Base-by-base conservation (phyloP, 2,329 filamentous ascomycete species). In the Emmonsiellopsis sp. region DNA sequence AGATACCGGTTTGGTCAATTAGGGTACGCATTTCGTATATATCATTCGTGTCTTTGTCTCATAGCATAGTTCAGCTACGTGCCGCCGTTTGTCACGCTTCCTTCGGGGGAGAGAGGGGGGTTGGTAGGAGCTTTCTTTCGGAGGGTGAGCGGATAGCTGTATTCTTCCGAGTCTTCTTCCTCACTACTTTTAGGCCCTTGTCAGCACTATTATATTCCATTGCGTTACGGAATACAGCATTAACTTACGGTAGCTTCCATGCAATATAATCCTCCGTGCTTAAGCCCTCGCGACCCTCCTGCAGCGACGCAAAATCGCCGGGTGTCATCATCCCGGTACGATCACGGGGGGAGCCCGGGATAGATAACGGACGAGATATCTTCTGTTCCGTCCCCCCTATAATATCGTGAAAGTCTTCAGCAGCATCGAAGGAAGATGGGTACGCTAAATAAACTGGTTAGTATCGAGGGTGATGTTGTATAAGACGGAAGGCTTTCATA, bases 311-410 rank as follows among this genome's bases (percentile, higher is more conserved):
- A 78, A 97, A 97, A 71, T 98, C 93, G 46, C 93, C 93, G 7
- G 93, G 93, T 0, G 93, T 98, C 93, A 98, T 97, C 90, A 96
- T 95, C 52, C 93, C 93, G 43, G 86, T 86, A 35, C 90, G 82
- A 67, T 95, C 91, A 57, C 91, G 81, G 8, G 93, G 93, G 15
- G 90, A 95, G 7, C 93, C 93, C 2, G 93, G 93, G 50, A 95
- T 90, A 2, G 90, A 96, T 72, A 97, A 84, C 7, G 93, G 93
- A 48, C 93, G 81, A 9, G 90, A 92, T 66, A 98, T 91, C 84
- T 97, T 98, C 67, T 91, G 86, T 63, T 96, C 92, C 3, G 89
- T 88, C 37, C 89, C 88, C 51, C 90, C 89, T 65, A 97, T 95
- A 73, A 91, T 93, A 67, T 93, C 87, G 58, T 87, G 88, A 64